Conservation (phyloP, 345 rosid genomes). For the Eucalyptus erythrocorys region DNA sequence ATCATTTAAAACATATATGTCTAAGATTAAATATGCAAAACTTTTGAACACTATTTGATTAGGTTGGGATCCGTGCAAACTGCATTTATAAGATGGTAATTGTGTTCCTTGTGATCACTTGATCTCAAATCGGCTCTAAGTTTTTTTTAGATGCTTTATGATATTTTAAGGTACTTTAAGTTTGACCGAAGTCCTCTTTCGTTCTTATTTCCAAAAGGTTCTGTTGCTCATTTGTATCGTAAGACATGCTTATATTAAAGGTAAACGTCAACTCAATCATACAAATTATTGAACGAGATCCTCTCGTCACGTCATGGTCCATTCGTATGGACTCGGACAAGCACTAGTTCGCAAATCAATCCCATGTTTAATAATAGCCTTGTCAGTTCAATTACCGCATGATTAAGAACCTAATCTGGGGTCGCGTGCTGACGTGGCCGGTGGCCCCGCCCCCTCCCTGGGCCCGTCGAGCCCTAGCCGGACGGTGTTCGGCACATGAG, state of each 20-base stretch:
- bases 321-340: not conserved
- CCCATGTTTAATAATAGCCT: not conserved
- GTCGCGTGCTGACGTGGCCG: not conserved
- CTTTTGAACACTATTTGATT: not conserved
- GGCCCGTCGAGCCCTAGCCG: not conserved
- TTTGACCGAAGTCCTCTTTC: not conserved
- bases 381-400: not conserved
- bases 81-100: not conserved
- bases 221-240: not conserved
- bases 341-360: not conserved
- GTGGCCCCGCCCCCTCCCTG: not conserved
- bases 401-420: not conserved
- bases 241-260: not conserved
- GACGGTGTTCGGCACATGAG: constrained; percentile 3
- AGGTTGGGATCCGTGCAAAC: accelerated
- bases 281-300: not conserved
- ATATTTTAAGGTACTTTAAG: not conserved
- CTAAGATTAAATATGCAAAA: accelerated
- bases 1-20: not conserved
- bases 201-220: not conserved
- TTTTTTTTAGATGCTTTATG: not conserved
- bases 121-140: not conserved
- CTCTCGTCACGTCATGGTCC: not conserved
- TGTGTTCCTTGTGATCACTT: not conserved
- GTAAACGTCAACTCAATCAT: not conserved